Conservation (phyloP, 257 asterid species). For the Gynochthodes officinalis region DNA sequence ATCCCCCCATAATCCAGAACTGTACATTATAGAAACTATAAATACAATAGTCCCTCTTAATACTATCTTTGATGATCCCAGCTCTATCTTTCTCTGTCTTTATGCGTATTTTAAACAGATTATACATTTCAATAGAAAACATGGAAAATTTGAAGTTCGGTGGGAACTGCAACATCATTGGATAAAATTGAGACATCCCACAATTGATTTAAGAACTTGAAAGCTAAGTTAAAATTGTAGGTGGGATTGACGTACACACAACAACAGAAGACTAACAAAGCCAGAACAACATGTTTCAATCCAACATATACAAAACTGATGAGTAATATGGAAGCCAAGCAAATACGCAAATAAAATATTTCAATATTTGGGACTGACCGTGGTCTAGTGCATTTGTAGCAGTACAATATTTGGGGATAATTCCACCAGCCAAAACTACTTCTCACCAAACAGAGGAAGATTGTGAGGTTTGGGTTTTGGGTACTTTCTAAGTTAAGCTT, state of each 20-base stretch:
- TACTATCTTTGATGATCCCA: neutral
- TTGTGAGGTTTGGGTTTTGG: neutral
- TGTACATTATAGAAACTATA: neutral
- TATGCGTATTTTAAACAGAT: conserved; percentile 12
- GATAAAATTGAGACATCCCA: conserved; percentile 46
- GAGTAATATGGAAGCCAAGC: conserved; percentile 20
- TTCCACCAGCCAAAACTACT: conserved; percentile 43
- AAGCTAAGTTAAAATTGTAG: conserved; percentile 51
- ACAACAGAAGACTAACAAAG: conserved; percentile 17
- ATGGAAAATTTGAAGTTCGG: conserved; percentile 25
- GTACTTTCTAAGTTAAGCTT: conserved; percentile 29
- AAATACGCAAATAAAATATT: neutral
- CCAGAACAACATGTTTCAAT: neutral
- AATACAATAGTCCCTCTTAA: neutral
- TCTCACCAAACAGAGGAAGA: conserved; percentile 38
- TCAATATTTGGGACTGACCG: conserved; percentile 14
- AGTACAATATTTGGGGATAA: conserved; percentile 22
- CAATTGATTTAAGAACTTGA: conserved; percentile 33
- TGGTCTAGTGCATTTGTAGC: neutral
- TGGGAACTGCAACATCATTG: conserved; percentile 20
- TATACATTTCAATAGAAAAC: neutral
- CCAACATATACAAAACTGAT: neutral
- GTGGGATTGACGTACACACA: conserved; percentile 26
- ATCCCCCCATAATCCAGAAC: neutral
- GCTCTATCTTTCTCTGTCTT: neutral